Evolutionary conservation across 805 yeast species (phyloP).

Genomic region (Hanseniaspora pseudoguilliermondii): DNA sequence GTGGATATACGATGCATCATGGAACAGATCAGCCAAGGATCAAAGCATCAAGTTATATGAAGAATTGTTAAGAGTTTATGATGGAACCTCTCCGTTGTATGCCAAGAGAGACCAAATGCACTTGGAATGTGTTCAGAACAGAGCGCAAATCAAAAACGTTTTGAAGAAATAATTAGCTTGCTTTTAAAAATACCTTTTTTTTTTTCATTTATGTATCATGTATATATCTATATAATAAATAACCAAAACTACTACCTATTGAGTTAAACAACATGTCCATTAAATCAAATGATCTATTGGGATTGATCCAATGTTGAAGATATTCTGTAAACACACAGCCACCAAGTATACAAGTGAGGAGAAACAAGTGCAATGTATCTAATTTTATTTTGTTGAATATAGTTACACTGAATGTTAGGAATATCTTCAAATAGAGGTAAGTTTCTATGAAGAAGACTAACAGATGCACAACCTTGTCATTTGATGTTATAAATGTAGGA

Average conservation of each 20-base stretch:
- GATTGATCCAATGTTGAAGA: conserved; percentile 34
- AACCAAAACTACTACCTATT: conserved; percentile 19
- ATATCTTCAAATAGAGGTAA: conserved; percentile 33
- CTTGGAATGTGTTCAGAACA: conserved; percentile 69
- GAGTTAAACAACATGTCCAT: conserved; percentile 34
- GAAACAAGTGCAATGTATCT: conserved; percentile 23
- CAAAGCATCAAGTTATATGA: conserved; percentile 83
- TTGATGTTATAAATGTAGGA: conserved; percentile 19
- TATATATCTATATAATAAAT: not conserved
- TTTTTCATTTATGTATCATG: not conserved
- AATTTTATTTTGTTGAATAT: not conserved
- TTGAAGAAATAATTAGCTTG: not conserved
- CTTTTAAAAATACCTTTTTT: not conserved
- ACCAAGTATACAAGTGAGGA: conserved; percentile 34
- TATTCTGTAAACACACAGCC: conserved; percentile 42
- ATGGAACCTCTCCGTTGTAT: conserved; percentile 69
- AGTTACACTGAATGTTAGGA: not conserved
- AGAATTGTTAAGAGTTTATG: conserved; percentile 64
- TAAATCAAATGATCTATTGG: conserved; percentile 37
- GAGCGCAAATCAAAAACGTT: not conserved
- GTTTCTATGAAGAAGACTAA: conserved; percentile 36
- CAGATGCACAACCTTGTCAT: conserved; percentile 44
- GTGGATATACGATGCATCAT: conserved; percentile 82
- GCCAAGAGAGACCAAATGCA: conserved; percentile 77
- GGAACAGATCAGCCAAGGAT: conserved; percentile 64